phyloP scores from a whole-genome alignment of 1,139 yeast genomes.

The Pichia sp. region DNA sequence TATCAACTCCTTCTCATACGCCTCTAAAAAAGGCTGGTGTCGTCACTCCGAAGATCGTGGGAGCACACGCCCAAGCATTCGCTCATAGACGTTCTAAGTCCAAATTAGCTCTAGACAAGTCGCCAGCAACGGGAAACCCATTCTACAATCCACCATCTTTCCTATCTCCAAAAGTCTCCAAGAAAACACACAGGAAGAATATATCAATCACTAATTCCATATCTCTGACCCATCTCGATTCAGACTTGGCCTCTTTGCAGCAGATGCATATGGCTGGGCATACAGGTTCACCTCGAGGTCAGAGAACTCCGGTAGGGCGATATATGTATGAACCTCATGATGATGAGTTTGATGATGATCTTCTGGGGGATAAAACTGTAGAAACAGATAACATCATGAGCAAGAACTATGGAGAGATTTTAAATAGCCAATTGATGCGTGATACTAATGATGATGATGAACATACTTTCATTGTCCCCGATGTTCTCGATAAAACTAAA shows the following conservation, averaged over 20 bases:
- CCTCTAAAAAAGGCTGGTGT: conserved; percentile 20
- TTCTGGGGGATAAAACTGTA: conserved; percentile 1
- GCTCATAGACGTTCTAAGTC: conserved; percentile 35
- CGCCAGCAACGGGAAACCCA: conserved; percentile 34
- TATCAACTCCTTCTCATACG: conserved; percentile 21
- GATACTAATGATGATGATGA: conserved; percentile 9
- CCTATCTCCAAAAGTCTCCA: conserved; percentile 34
- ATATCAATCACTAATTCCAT: conserved; percentile 24
- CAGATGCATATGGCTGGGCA: no score
- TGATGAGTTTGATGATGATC: conserved; percentile 7
- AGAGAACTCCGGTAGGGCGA: no score
- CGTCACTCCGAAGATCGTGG: conserved; percentile 18
- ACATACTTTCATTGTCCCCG: conserved; percentile 20
- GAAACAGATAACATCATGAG: no score
- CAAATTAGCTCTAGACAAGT: conserved; percentile 26
- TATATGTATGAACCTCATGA: conserved; percentile 13
- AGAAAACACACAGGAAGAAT: conserved; percentile 23
- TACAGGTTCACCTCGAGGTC: no score
- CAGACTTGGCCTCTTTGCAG: conserved; percentile 15
- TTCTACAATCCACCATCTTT: conserved; percentile 39
- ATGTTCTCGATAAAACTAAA: conserved; percentile 19
- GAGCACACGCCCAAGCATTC: conserved; percentile 3
- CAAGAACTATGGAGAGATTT: not conserved
- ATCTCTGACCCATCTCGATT: conserved; percentile 24
- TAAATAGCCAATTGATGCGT: not conserved